Evolutionary conservation across 140 eudicot genomes (phyloP).

Genomic region (Stevia rebaudiana): DNA sequence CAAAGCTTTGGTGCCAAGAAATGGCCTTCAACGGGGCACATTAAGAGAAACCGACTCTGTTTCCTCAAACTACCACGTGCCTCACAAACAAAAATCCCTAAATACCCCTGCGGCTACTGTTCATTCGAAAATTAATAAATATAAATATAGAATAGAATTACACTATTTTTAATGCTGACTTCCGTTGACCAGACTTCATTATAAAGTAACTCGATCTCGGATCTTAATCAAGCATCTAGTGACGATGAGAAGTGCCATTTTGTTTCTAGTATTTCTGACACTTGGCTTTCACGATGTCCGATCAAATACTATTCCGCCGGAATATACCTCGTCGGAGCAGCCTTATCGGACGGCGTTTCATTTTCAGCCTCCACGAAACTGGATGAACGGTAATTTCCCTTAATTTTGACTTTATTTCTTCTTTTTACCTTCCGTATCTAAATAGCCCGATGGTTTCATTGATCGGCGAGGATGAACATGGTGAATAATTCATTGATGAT

Average conservation of each 20-base stretch:
- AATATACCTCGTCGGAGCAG: constrained; percentile 23
- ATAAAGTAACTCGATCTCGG: too few relatives aligned
- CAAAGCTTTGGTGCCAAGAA: too few relatives aligned
- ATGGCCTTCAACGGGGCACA: too few relatives aligned
- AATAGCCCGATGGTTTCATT: background rate
- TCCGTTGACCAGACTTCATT: too few relatives aligned
- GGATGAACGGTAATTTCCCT: constrained; percentile 35
- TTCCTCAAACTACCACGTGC: too few relatives aligned
- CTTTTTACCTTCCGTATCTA: background rate
- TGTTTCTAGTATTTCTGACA: background rate
- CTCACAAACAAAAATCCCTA: too few relatives aligned
- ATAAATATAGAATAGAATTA: too few relatives aligned
- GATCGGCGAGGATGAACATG: constrained; percentile 15
- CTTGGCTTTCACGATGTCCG: constrained; percentile 18
- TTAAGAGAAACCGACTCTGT: too few relatives aligned
- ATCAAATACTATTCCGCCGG: constrained; percentile 6
- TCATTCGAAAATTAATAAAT: too few relatives aligned
- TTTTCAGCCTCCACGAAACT: constrained; percentile 47
- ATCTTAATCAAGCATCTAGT: constrained; percentile 12
- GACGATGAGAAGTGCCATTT: background rate
- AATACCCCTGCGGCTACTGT: too few relatives aligned
- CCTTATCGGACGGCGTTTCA: constrained; percentile 39
- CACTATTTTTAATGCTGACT: too few relatives aligned
- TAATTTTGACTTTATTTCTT: background rate
- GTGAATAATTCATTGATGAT: background rate